These are phyloP conservation scores for Cryphonectria nitschkei DNA, from an alignment of 2,329 filamentous ascomycete species.

Conservation along the genomic window DNA sequence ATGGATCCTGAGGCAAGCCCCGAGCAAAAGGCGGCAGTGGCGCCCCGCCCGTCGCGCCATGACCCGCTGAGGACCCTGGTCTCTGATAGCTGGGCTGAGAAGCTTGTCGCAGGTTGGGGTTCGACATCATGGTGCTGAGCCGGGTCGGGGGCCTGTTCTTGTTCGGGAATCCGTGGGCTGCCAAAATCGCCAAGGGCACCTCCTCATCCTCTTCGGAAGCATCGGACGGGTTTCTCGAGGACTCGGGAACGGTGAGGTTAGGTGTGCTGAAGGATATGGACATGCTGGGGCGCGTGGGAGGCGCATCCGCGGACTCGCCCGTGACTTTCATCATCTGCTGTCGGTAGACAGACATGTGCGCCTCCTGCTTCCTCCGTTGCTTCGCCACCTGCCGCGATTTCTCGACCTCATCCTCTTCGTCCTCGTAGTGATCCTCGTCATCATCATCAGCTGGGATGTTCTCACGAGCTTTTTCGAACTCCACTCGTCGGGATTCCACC, in stretches of 20 bases:
- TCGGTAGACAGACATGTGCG: slow-evolving; percentile 85
- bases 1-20: slow-evolving; percentile 82
- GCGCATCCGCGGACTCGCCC: slow-evolving; percentile 64
- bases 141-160: slow-evolving; percentile 75
- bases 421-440: slow-evolving; percentile 68
- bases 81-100: slow-evolving; percentile 51
- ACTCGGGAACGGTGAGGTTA: slow-evolving; percentile 42
- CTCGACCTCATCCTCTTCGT: slow-evolving; percentile 79
- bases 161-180: slow-evolving; percentile 85
- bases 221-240: slow-evolving; percentile 44
- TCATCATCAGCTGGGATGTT: slow-evolving; percentile 57
- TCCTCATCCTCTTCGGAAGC: slow-evolving; percentile 76
- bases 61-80: slow-evolving; percentile 61
- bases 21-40: slow-evolving; percentile 81
- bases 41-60: slow-evolving; percentile 47
- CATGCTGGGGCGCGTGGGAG: slow-evolving; percentile 54
- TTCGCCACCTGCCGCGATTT: slow-evolving; percentile 73
- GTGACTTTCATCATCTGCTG: slow-evolving; percentile 98
- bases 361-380: slow-evolving; percentile 85
- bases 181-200: slow-evolving; percentile 81
- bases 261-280: slow-evolving; percentile 62
- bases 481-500: slow-evolving; percentile 43
- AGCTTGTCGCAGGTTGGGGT: slow-evolving; percentile 69
- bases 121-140: slow-evolving; percentile 67
- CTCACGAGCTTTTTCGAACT: slow-evolving; percentile 50